These are phyloP conservation scores for Microcera coccophila DNA, from an alignment of 2,329 filamentous ascomycete species.

Conservation along the genomic window DNA sequence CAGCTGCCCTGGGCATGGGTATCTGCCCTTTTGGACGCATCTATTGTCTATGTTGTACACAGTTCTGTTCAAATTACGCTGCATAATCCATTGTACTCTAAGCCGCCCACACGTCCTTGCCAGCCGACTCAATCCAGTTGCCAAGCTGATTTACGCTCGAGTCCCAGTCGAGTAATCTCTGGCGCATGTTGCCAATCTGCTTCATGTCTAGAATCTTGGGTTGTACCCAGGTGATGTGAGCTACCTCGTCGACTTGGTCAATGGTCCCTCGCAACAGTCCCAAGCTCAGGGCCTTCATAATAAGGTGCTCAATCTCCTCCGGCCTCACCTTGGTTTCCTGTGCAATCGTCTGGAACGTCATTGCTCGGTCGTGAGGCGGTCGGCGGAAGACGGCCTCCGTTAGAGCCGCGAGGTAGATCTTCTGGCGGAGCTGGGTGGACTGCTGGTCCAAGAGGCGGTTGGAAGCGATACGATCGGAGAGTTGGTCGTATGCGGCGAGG, in stretches of 20 bases:
- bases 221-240: constrained; percentile 97
- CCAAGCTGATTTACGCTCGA: constrained; percentile 91
- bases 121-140: constrained; percentile 92
- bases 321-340: constrained; percentile 87
- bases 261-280: constrained; percentile 88
- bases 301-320: constrained; percentile 92
- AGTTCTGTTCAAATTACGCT: background rate
- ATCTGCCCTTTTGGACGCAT: constrained; percentile 21
- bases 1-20: constrained; percentile 18
- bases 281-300: constrained; percentile 98
- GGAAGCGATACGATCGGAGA: constrained; percentile 75
- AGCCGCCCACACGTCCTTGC: constrained; percentile 93
- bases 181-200: constrained; percentile 90
- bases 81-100: constrained; percentile 34
- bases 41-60: constrained; percentile 30
- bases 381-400: constrained; percentile 96
- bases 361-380: constrained; percentile 89
- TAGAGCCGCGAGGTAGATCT: constrained; percentile 93
- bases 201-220: constrained; percentile 94
- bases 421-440: constrained; percentile 83
- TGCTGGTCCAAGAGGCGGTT: constrained; percentile 77
- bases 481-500: constrained; percentile 76
- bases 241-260: constrained; percentile 91
- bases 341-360: constrained; percentile 85
- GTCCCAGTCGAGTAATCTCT: constrained; percentile 88